Evolutionary conservation across 1,284 basidiomycete genomes (phyloP).

Genomic region (Limonomyces culmigenus): DNA sequence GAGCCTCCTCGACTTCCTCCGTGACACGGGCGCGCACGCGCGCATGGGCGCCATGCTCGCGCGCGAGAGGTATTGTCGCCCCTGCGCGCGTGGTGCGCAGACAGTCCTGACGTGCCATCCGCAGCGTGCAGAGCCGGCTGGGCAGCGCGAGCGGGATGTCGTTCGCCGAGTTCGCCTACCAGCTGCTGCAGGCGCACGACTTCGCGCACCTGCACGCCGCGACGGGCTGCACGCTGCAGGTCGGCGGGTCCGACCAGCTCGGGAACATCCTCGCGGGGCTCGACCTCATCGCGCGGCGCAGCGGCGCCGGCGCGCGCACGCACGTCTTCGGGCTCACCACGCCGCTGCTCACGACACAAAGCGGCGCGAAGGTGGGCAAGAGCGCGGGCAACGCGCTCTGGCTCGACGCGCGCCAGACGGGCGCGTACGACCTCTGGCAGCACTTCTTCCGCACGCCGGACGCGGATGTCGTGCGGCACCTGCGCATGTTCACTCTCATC

Average conservation of each 20-base stretch:
- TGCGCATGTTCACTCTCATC: conserved; percentile 77
- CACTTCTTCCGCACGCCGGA: conserved; percentile 82
- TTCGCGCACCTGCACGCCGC: conserved; percentile 66
- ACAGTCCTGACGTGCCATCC: no score
- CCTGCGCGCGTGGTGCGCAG: no score
- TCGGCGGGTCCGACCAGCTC: conserved; percentile 97
- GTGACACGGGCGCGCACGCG: conserved; percentile 65
- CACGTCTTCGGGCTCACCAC: conserved; percentile 81
- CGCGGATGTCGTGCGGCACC: conserved; percentile 65
- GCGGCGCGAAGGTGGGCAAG: conserved; percentile 96
- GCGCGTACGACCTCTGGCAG: conserved; percentile 84
- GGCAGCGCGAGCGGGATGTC: conserved; percentile 71
- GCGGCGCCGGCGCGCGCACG: conserved; percentile 6
- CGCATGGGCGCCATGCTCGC: conserved; percentile 84
- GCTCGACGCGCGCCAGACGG: conserved; percentile 63
- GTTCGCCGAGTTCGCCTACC: conserved; percentile 96
- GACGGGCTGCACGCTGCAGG: conserved; percentile 68
- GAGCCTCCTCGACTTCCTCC: conserved; percentile 73
- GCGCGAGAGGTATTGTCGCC: conserved; percentile 89
- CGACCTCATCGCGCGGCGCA: conserved; percentile 61
- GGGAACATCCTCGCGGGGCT: conserved; percentile 94
- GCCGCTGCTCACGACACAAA: conserved; percentile 80
- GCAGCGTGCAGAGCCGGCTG: conserved; percentile 75
- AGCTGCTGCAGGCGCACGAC: conserved; percentile 94
- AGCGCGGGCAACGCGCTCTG: conserved; percentile 93